Conservation (phyloP, 1,139 yeast genomes). For the Zygosaccharomyces pseudobailii region DNA sequence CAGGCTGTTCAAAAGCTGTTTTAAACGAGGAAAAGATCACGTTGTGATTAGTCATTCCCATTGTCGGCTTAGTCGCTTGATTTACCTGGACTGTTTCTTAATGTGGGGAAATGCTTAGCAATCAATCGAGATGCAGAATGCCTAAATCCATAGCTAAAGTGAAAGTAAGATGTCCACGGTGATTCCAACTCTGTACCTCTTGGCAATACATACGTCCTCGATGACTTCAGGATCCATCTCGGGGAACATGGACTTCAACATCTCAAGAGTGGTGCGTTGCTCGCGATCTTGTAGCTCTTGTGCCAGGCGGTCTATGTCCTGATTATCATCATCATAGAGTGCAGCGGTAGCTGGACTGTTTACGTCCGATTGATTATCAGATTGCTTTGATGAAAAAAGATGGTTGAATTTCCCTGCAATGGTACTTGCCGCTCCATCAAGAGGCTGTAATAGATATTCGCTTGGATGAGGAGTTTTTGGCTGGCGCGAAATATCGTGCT, state of each 20-base stretch:
- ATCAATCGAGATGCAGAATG: no score
- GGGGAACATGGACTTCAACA: slow-evolving; percentile 71
- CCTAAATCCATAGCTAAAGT: slow-evolving; percentile 13
- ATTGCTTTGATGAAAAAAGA: slow-evolving; percentile 13
- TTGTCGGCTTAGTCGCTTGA: background rate
- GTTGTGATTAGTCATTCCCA: background rate
- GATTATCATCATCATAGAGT: slow-evolving; percentile 11
- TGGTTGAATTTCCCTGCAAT: slow-evolving; percentile 27
- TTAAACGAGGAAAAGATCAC: background rate
- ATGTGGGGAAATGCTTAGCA: no score
- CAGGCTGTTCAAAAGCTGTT: slow-evolving; percentile 4
- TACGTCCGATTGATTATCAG: slow-evolving; percentile 11
- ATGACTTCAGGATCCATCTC: slow-evolving; percentile 61
- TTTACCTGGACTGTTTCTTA: background rate
- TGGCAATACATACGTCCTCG: slow-evolving; percentile 64
- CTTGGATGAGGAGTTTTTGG: slow-evolving; percentile 12
- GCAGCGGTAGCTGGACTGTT: slow-evolving; percentile 24
- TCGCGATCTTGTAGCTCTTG: slow-evolving; percentile 36
- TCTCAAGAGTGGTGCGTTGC: slow-evolving; percentile 40
- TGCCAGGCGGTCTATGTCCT: slow-evolving; percentile 13
- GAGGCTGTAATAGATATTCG: slow-evolving; percentile 21
- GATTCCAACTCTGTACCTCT: slow-evolving; percentile 64
- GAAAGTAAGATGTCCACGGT: slow-evolving; percentile 64
- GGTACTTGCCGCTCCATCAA: slow-evolving; percentile 31
- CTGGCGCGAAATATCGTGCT: background rate